Evolutionary conservation across 2,329 filamentous ascomycete species (phyloP), one percentile per base, ranked within the genome.

Genomic region (Arthrobotrys conoides): DNA sequence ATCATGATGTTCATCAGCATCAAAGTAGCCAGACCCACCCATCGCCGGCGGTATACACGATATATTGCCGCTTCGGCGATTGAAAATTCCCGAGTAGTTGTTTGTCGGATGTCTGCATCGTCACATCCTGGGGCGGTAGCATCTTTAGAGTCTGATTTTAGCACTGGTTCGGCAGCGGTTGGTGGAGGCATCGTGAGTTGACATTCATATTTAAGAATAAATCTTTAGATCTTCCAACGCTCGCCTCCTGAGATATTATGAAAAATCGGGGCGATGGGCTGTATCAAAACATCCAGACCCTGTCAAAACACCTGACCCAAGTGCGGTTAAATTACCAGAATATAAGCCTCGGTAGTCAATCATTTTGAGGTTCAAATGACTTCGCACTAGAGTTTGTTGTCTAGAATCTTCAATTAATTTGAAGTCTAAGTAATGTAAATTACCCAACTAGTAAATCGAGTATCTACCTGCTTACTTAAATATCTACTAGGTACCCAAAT

Each of bases 1-100:
- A 97, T 91, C 78, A 98, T 90, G 71, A 97, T 91, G 84, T 98
- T 99, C 85, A 98, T 87, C 82, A 98, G 85, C 5, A 94, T 91
- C 83, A 98, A 85, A 84, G 97, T 93, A 22, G 89, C 85, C 65
- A 99, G 86, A 0, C 96, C 96, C 84, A 97, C 92, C 90, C 93
- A 99, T 53, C 96, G 89, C 83, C 93, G 89, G 85, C 92, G 95
- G 84, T 98, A 98, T 22, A 92, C 88, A 80, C 84, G 87, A 82
- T 87, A 89, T 69, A 81, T 81, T 36, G 36, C 51, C 59, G 22
- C 30, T 6, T 48, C 44, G 6, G 53, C 33, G 9, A 67, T 44
- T 22, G 66, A 61, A 24, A 51, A 27, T 16, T 51, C 18, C 22
- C 18, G 71, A 16, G 30, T 33, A n/a, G 55, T 10, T 41, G 27